Evolutionary conservation across 495 filamentous ascomycete species (phyloP).

Genomic region (Hypoxylon subgilvum): DNA sequence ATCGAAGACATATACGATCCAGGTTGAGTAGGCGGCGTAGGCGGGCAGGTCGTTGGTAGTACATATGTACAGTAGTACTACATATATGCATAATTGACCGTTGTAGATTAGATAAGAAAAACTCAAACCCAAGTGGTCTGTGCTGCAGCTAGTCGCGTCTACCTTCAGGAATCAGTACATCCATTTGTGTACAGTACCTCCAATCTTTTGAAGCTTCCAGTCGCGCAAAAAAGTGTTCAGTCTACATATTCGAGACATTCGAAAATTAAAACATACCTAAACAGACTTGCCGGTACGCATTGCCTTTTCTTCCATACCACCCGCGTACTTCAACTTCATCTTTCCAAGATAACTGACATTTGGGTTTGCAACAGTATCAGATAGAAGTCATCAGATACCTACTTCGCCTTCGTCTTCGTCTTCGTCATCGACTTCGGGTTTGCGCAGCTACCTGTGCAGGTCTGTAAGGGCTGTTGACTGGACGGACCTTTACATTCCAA

Average conservation of each 20-base stretch:
- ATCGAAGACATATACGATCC: conserved; percentile 38
- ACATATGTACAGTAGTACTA: too few relatives aligned
- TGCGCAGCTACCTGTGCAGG: conserved; percentile 23
- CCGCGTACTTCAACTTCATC: too few relatives aligned
- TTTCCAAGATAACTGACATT: too few relatives aligned
- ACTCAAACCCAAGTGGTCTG: background rate
- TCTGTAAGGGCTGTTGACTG: conserved; percentile 6
- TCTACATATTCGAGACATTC: conserved; percentile 22
- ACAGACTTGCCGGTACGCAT: too few relatives aligned
- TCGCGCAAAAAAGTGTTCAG: conserved; percentile 34
- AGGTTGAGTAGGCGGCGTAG: background rate
- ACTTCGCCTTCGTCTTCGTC: too few relatives aligned
- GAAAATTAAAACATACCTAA: background rate
- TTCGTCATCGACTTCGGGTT: conserved; percentile 9
- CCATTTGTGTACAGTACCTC: too few relatives aligned
- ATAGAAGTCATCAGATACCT: background rate
- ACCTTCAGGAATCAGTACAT: conserved; percentile 14
- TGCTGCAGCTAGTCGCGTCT: conserved; percentile 27
- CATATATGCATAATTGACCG: too few relatives aligned
- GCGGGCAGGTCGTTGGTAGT: background rate
- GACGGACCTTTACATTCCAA: conserved; percentile 27
- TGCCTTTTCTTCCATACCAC: too few relatives aligned
- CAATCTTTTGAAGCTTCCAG: conserved; percentile 27
- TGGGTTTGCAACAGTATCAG: background rate
- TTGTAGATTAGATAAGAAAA: too few relatives aligned